Percentiles rank a stretch among this genome's conserved stretches.
phyloP scores from a whole-genome alignment of 1,284 basidiomycete species.

The Heterobasidion irregulare region DNA sequence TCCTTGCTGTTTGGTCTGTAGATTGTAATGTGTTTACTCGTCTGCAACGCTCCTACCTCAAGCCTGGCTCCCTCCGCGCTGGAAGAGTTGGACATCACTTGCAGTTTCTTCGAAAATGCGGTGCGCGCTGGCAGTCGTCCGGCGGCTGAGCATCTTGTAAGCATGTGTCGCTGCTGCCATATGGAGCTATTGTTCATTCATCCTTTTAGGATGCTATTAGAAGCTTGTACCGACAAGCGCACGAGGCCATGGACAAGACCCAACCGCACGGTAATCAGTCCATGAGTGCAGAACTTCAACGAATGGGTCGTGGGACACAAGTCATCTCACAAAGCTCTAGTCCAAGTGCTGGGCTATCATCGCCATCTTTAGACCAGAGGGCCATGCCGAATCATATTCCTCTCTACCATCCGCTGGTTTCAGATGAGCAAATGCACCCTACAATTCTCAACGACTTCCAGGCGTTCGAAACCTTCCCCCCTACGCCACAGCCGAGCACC shows the following conservation, averaged over 20 bases:
- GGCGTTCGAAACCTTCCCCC: background rate
- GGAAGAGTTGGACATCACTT: conserved; percentile 45
- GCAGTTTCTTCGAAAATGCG: conserved; percentile 44
- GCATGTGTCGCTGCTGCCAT: conserved; percentile 11
- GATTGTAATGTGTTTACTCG: conserved; percentile 64
- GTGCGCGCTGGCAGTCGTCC: conserved; percentile 37
- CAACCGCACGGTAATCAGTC: conserved; percentile 16
- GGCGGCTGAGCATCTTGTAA: conserved; percentile 36
- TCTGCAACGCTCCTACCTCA: conserved; percentile 47
- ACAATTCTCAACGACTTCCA: background rate
- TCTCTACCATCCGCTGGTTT: background rate
- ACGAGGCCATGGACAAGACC: conserved; percentile 33
- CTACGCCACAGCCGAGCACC: no score
- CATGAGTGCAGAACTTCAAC: conserved; percentile 44
- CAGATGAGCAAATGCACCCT: background rate
- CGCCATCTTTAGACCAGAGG: background rate
- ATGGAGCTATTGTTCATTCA: background rate
- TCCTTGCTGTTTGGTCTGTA: conserved; percentile 17
- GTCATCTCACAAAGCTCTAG: conserved; percentile 19
- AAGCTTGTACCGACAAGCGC: conserved; percentile 42
- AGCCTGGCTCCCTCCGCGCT: conserved; percentile 46
- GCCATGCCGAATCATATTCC: background rate
- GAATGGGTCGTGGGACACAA: conserved; percentile 53
- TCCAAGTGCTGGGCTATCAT: background rate
- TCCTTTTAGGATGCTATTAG: conserved; percentile 36